Evolutionary conservation across 345 rosid genomes (phyloP), one percentile per base, ranked within the genome.

Genomic region (Aquilaria yunnanensis): DNA sequence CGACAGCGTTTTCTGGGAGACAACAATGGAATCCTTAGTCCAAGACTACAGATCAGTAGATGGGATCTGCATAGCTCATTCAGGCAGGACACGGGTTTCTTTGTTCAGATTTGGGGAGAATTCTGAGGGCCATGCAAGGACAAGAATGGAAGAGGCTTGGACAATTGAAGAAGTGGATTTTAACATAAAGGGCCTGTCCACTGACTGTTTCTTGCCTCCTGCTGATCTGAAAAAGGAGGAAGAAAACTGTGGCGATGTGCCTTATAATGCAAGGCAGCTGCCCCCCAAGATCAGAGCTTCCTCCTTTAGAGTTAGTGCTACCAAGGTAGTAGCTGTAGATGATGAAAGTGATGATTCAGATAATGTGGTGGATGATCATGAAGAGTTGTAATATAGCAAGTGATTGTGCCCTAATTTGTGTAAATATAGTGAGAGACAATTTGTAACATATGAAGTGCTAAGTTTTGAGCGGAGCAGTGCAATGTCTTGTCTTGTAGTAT

Each of bases 81-180:
- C 76, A 1, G 99, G 99, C 1, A 74, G 76, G 64, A 90, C 96
- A 4, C 68, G 72, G 0, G 97, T 85, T 0, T 86, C 97, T 1
- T 37, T 94, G 75, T 74, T 80, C 56, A 62, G 91, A 70, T 86
- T 78, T 32, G 93, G 97, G 0, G 95, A 85, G 67, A 74, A 59
- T 55, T 64, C 85, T 0, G 95, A 81, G 46, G 69, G 68, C 7
- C 92, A 85, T 70, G 76, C 96, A 2, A 81, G 96, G 77, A 90
- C 99, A 0, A 77, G 85, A 55, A 88, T 94, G 95, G 99, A 94
- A 64, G 99, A 94, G 77, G 61, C 69, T 6, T 94, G 99, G 99
- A 63, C 71, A 7, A 94, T 94, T 14, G 97, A 94, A 65, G 99
- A 94, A 70, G 78, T 90, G 54, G 99, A 90, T 62, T 94, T 94